Percentiles rank a stretch among this genome's conserved stretches.
phyloP scores from a whole-genome alignment of 768 basidiomycete species.

The Boletus barrowsii region DNA sequence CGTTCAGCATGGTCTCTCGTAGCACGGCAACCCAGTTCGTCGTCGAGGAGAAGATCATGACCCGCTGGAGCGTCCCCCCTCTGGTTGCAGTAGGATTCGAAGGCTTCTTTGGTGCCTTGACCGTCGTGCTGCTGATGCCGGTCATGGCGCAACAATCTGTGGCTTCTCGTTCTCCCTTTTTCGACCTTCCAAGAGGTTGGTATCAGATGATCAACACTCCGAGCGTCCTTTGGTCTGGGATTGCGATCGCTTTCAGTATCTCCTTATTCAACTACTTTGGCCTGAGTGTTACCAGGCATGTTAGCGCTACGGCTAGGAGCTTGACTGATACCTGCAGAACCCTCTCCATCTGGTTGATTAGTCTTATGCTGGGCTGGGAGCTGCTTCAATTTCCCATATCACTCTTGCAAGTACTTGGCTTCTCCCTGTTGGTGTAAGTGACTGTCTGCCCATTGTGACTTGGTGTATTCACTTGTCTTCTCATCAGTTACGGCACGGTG shows the following conservation, averaged over 20 bases:
- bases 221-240: slow-evolving; percentile 59
- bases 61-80: slow-evolving; percentile 80
- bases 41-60: slow-evolving; percentile 95
- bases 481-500: slow-evolving; percentile 78
- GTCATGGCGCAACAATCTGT: slow-evolving; percentile 71
- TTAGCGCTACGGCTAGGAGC: slow-evolving; percentile 89
- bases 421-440: slow-evolving; percentile 84
- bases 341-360: slow-evolving; percentile 92
- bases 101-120: slow-evolving; percentile 84
- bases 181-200: slow-evolving; percentile 90
- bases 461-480: slow-evolving; percentile 9
- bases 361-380: slow-evolving; percentile 90
- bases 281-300: slow-evolving; percentile 86
- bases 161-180: slow-evolving; percentile 62
- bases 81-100: slow-evolving; percentile 93
- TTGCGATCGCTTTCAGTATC: slow-evolving; percentile 76
- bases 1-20: slow-evolving; percentile 6
- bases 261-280: slow-evolving; percentile 88
- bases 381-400: slow-evolving; percentile 77
- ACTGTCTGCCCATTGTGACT: slow-evolving; percentile 7
- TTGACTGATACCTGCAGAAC: slow-evolving; percentile 95
- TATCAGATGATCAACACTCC: slow-evolving; percentile 82
- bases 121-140: slow-evolving; percentile 77
- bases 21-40: slow-evolving; percentile 93
- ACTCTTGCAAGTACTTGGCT: slow-evolving; percentile 78